Evolutionary conservation across 768 basidiomycete species (phyloP).

Genomic region (Thelephora ganbajun): DNA sequence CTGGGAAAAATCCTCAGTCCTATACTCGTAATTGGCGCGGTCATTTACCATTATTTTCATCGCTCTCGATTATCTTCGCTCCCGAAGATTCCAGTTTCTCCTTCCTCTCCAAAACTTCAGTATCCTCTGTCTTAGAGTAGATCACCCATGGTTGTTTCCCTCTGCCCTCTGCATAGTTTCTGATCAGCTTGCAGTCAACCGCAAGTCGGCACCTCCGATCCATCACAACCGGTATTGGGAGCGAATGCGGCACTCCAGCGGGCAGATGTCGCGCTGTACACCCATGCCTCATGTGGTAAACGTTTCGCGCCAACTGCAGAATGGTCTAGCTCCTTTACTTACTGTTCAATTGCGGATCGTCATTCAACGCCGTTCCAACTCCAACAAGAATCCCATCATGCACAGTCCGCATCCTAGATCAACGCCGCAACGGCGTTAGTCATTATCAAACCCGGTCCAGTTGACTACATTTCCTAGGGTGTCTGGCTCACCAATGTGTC

Average conservation of each 20-base stretch:
- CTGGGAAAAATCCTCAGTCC: not conserved
- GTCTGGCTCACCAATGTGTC: conserved; percentile 70
- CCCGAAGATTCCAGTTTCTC: conserved; percentile 46
- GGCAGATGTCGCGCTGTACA: conserved; percentile 43
- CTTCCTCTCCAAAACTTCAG: conserved; percentile 10
- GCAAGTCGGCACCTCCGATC: conserved; percentile 63
- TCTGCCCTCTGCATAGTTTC: conserved; percentile 39
- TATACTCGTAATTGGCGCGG: not conserved
- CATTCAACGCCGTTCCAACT: conserved; percentile 78
- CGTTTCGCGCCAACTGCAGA: not conserved
- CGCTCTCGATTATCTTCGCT: conserved; percentile 36
- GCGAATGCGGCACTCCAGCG: conserved; percentile 5
- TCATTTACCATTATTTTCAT: not conserved
- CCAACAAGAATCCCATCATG: conserved; percentile 92
- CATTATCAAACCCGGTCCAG: not conserved
- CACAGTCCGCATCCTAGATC: conserved; percentile 70
- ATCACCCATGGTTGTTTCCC: conserved; percentile 70
- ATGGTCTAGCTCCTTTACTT: conserved; percentile 11
- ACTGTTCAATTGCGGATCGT: conserved; percentile 94
- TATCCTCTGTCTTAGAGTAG: conserved; percentile 21
- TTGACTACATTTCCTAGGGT: not conserved
- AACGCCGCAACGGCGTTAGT: conserved; percentile 3
- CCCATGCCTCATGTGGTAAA: not conserved
- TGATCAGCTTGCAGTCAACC: conserved; percentile 52
- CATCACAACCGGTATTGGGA: conserved; percentile 77